A percentile compares a stretch with the other conserved stretches of the same genome.
phyloP scores from a whole-genome alignment of 192 early-diverging fungal genomes.

The Linnemannia exigua region DNA sequence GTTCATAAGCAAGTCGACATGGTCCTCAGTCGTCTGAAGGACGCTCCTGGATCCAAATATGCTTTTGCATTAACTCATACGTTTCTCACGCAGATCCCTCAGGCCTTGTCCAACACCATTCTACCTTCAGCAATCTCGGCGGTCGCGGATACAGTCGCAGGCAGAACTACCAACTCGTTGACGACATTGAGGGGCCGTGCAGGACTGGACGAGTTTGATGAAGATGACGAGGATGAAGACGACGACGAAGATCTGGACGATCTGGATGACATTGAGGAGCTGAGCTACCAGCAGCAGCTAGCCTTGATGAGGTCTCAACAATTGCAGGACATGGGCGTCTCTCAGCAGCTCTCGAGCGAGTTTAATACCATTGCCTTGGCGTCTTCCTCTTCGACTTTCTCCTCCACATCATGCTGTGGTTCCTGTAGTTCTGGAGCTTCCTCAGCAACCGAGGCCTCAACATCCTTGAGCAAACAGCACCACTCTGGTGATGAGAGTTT shows the following conservation, averaged over 20 bases:
- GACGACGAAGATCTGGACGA: constrained; percentile 22
- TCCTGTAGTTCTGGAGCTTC: constrained; percentile 6
- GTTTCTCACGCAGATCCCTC: constrained; percentile 45
- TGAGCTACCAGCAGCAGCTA: constrained; percentile 22
- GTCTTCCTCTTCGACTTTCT: not conserved
- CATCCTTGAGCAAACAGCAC: not conserved
- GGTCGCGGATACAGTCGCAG: constrained; percentile 45
- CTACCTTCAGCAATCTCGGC: constrained; percentile 54
- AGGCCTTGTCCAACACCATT: constrained; percentile 44
- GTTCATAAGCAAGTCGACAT: constrained; percentile 55
- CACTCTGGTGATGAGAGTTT: not conserved
- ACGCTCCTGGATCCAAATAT: constrained; percentile 44
- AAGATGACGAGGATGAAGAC: constrained; percentile 43
- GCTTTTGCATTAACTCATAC: constrained; percentile 51
- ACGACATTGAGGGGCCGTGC: constrained; percentile 35
- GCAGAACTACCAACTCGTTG: constrained; percentile 42
- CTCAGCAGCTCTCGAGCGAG: constrained; percentile 34
- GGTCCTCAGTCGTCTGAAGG: constrained; percentile 41
- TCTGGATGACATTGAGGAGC: constrained; percentile 27
- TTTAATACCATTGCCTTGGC: constrained; percentile 46
- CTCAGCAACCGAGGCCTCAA: not conserved
- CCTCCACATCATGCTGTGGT: not conserved
- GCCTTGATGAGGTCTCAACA: constrained; percentile 11
- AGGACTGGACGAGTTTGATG: constrained; percentile 45
- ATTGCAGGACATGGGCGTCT: constrained; percentile 16